Base-by-base conservation (phyloP, 495 filamentous ascomycete genomes). In the Chaetomium tenue region DNA sequence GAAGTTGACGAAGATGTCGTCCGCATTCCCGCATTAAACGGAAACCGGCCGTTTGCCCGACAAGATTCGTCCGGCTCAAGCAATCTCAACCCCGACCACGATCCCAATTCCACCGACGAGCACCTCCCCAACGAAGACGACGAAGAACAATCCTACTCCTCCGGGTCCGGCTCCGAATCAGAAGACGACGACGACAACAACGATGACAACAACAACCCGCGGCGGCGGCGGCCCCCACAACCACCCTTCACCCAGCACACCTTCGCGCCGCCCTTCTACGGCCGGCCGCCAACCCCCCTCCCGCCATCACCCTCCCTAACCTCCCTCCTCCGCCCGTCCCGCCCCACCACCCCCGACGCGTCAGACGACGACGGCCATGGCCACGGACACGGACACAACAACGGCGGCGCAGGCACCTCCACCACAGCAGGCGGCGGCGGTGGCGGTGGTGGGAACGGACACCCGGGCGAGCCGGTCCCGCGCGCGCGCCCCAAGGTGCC, bases 271-370 rank as follows among this genome's bases (percentile, higher is more conserved):
- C 91, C 91, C 15, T 95, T 93, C 79, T 95, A 95, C 78, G 91
- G 91, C 67, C 84, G 90, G 13, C 91, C 91, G 20, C 91, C 91
- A 0, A 93, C 91, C 5, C 94, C 94, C 5, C 79, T 98, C 9
- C 94, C 94, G 0, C 94, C 94, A 0, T 97, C 93, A 3, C 94
- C 94, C 2, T 96, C 91, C 2, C 74, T 98, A 58, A 98, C 94
- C n/a, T 96, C 91, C 0, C 85, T 98, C n/a, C 86, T 98, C 6
- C 88, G 93, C 60, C 91, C 93, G 11, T 93, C 91, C 20, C 83
- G 94, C 23, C 93, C 93, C 0, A 94, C 90, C 0, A 98, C 94
- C 0, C 93, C 94, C 7, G 92, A 97, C 72, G 88, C 85, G 62
- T 96, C 91, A 0, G 92, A 95, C 79, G 89, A 91, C 58, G 93